Conservation (phyloP, 306 rosid genomes). For the Lagenaria siceraria region DNA sequence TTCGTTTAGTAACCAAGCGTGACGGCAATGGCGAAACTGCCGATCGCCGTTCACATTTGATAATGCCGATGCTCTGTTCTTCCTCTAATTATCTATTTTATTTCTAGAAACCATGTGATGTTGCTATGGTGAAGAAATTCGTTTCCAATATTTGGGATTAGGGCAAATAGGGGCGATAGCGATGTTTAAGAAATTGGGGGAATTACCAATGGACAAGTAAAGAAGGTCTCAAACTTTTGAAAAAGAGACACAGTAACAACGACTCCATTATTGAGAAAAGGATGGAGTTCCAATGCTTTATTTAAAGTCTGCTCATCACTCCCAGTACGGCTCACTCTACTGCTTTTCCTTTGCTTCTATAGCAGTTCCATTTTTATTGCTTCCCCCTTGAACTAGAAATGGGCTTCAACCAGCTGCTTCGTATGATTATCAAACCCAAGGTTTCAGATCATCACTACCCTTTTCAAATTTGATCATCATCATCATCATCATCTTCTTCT, state of each 20-base stretch:
- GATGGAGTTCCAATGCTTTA: neutral
- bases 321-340: neutral
- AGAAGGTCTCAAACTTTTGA: neutral
- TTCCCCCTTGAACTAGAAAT: neutral
- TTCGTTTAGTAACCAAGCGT: neutral
- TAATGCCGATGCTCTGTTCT: neutral
- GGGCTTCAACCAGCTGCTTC: slow-evolving; percentile 25
- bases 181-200: neutral
- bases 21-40: neutral
- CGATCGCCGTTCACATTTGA: neutral
- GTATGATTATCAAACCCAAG: slow-evolving; percentile 30
- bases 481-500: neutral
- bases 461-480: neutral
- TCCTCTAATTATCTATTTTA: neutral
- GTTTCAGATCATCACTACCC: slow-evolving; percentile 12
- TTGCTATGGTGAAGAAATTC: neutral
- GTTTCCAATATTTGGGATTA: neutral
- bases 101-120: neutral
- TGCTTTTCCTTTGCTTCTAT: neutral
- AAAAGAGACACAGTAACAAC: neutral
- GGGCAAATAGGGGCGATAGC: neutral
- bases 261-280: neutral
- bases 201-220: too few relatives aligned
- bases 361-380: neutral
- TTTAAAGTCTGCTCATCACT: neutral